phyloP scores from a whole-genome alignment of 257 asterid genomes.

The Nyctanthes arbortristis region DNA sequence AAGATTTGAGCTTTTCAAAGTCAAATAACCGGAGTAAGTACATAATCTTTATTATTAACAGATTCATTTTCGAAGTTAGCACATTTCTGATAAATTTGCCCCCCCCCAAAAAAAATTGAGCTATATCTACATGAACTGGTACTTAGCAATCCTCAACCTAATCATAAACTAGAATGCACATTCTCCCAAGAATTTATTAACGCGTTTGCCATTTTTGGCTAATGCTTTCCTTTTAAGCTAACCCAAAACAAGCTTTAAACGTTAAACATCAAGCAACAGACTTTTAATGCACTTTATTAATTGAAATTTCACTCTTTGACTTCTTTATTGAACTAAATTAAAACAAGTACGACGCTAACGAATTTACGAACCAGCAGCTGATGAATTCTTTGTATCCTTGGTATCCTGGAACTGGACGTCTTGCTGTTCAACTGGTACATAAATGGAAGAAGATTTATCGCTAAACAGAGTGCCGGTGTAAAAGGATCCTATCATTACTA shows the following conservation, averaged over 20 bases:
- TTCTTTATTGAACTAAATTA: too few relatives aligned
- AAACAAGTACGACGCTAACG: too few relatives aligned
- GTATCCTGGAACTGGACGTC: conserved; percentile 32
- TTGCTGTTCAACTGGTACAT: conserved; percentile 31
- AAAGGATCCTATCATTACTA: conserved; percentile 78
- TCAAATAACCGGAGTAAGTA: neutral
- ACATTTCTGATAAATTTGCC: neutral
- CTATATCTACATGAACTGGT: too few relatives aligned
- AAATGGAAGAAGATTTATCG: conserved; percentile 36
- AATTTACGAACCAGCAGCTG: conserved; percentile 37
- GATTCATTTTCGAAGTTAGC: neutral
- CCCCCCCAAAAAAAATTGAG: too few relatives aligned
- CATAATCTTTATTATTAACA: neutral
- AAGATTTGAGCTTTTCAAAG: neutral
- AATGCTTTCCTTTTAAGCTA: too few relatives aligned
- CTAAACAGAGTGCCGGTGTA: conserved; percentile 80
- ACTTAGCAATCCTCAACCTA: neutral
- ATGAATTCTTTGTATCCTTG: conserved; percentile 34
- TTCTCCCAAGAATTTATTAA: neutral
- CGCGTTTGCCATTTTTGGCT: too few relatives aligned
- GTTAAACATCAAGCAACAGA: too few relatives aligned
- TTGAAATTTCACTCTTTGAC: too few relatives aligned
- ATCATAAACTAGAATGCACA: neutral
- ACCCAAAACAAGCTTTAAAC: too few relatives aligned
- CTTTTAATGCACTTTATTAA: too few relatives aligned